Evolutionary conservation across 192 early-diverging fungal species (phyloP).

Genomic region (Chytriomyces hyalinus): DNA sequence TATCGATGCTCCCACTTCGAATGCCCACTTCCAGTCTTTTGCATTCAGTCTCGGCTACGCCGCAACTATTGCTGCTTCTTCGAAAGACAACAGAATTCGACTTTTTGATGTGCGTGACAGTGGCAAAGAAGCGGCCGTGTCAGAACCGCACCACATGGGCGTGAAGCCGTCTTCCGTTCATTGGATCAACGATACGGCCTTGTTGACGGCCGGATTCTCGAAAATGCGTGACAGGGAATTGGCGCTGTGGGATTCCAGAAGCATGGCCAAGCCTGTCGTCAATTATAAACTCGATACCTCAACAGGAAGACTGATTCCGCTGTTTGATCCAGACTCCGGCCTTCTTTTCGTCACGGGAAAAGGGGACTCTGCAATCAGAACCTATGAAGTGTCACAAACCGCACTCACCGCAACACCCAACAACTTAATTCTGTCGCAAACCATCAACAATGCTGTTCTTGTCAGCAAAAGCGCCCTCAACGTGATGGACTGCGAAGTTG

Average conservation of each 20-base stretch:
- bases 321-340: constrained; percentile 83
- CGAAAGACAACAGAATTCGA: constrained; percentile 61
- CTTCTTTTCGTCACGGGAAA: constrained; percentile 75
- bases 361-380: constrained; percentile 74
- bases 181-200: constrained; percentile 68
- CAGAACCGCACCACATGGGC: constrained; percentile 55
- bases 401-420: constrained; percentile 9
- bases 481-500: constrained; percentile 61
- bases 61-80: constrained; percentile 51
- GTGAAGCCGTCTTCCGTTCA: constrained; percentile 68
- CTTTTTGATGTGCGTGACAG: constrained; percentile 64
- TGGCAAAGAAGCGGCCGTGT: not conserved
- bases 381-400: constrained; percentile 58
- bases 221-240: constrained; percentile 58
- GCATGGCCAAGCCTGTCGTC: constrained; percentile 63
- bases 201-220: constrained; percentile 71
- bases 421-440: constrained; percentile 17
- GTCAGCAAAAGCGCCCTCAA: constrained; percentile 71
- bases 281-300: constrained; percentile 67
- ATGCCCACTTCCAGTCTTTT: constrained; percentile 49
- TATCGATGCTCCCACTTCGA: not conserved
- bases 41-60: constrained; percentile 68
- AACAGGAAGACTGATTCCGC: constrained; percentile 70
- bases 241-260: constrained; percentile 78
- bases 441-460: constrained; percentile 64